Conservation (phyloP, 192 early-diverging fungal genomes). For the Linnemannia elongata region DNA sequence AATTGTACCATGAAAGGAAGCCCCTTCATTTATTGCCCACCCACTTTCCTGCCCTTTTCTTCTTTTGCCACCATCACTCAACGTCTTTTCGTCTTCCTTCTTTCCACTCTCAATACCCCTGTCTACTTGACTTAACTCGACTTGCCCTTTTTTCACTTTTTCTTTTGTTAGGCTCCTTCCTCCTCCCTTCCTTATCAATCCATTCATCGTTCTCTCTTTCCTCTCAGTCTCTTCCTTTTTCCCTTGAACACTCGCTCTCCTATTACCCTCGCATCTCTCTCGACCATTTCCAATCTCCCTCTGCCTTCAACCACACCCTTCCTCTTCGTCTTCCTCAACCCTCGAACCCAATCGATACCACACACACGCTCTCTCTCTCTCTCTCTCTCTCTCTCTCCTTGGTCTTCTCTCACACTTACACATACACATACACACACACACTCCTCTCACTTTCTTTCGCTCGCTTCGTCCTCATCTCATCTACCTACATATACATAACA, state of each 20-base stretch:
- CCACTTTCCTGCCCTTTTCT: no score
- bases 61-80: no score
- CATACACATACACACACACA: not conserved
- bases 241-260: not conserved
- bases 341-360: no score
- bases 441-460: not conserved
- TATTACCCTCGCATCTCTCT: no score
- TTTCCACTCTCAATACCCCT: no score
- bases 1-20: no score
- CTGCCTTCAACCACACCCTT: not conserved
- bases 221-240: not conserved
- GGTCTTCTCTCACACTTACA: not conserved
- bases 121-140: no score
- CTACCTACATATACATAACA: not conserved
- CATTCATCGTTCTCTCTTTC: not conserved
- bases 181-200: not conserved
- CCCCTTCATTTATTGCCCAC: no score
- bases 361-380: not conserved
- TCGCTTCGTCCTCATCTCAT: conserved; percentile 1
- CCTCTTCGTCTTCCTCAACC: no score
- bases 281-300: not conserved
- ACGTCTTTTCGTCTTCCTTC: no score
- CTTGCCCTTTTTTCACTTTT: no score
- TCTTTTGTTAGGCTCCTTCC: no score
- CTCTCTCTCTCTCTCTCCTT: not conserved